Evolutionary conservation across 208 protist genomes (phyloP).

Genomic region (Trypanosoma caninum): DNA sequence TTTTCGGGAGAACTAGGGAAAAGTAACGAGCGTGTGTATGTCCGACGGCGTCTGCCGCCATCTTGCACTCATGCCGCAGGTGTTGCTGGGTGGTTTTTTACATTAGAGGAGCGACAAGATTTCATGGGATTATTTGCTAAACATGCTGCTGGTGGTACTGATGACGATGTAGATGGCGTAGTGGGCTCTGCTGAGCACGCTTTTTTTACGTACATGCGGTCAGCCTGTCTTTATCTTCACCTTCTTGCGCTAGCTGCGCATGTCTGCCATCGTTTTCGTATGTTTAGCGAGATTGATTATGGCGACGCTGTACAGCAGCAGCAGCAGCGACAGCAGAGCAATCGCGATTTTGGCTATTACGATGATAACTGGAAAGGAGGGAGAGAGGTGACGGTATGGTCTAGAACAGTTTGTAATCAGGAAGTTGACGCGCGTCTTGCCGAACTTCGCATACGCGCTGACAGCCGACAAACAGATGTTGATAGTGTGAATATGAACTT

Average conservation of each 20-base stretch:
- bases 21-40: conserved; percentile 9
- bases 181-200: conserved; percentile 32
- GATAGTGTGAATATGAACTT: conserved; percentile 46
- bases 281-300: conserved; percentile 23
- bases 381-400: neutral
- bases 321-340: neutral
- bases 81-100: conserved; percentile 35
- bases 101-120: conserved; percentile 14
- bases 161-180: neutral
- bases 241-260: conserved; percentile 39
- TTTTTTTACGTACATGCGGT: conserved; percentile 58
- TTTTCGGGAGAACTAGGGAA: conserved; percentile 5
- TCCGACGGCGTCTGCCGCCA: conserved; percentile 38
- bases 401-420: neutral
- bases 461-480: conserved; percentile 43
- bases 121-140: neutral
- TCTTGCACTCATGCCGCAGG: conserved; percentile 28
- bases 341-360: conserved; percentile 6
- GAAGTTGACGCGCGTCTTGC: conserved; percentile 3
- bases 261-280: conserved; percentile 34
- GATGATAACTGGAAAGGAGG: too few relatives aligned
- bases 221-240: conserved; percentile 55
- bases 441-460: conserved; percentile 5
- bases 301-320: neutral
- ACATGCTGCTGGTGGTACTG: neutral